Evolutionary conservation across 768 basidiomycete species (phyloP), one percentile per base, ranked within the genome.

Genomic region (Filobasidium floriforme): DNA sequence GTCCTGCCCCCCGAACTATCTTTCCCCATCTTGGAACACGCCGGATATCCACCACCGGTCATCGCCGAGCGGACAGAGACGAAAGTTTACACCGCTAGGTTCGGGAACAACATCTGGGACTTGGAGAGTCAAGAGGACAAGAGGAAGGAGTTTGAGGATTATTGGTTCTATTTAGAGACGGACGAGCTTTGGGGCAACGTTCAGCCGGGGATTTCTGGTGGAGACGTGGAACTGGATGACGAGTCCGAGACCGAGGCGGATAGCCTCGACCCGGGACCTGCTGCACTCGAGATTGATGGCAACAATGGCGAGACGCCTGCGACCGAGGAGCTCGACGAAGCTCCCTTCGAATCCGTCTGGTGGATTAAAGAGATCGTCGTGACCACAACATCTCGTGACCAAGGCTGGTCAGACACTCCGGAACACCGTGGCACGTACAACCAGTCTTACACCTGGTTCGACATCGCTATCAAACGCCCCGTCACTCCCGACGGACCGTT

Each of bases 361-460:
- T n/a, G 29, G 41, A 62, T 62, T 41, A 46, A 44, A 37, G 22
- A 62, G 18, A 62, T 62, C 40, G 11, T 32, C 61, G 28, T 62
- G 41, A 26, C 40, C 41, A 44, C 28, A 5, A 12, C 28, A 41
- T 43, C 40, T 41, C 11, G 19, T 3, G 61, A 62, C 44, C 61
- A 62, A 62, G 61, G 61, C 11, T 62, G 61, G 61, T 43, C 61
- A 2, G 26, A 22, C 19, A 44, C 44, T 4, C 61, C 61, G 6
- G 44, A 43, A 19, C 28, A n/a, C 22, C 19, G 15, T 32, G 62
- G 51, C 2, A 49, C 61, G 22, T 68, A 68, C 41, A 57, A 68
- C 1, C 62, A 63, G n/a, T 63, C 67, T 11, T 68, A 68, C 37
- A 63, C 62, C 44, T 68, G 67, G 67, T 68, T 68, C 28, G 67